phyloP scores from a whole-genome alignment of 495 filamentous ascomycete genomes.

The Penicillium atrosanguineum region DNA sequence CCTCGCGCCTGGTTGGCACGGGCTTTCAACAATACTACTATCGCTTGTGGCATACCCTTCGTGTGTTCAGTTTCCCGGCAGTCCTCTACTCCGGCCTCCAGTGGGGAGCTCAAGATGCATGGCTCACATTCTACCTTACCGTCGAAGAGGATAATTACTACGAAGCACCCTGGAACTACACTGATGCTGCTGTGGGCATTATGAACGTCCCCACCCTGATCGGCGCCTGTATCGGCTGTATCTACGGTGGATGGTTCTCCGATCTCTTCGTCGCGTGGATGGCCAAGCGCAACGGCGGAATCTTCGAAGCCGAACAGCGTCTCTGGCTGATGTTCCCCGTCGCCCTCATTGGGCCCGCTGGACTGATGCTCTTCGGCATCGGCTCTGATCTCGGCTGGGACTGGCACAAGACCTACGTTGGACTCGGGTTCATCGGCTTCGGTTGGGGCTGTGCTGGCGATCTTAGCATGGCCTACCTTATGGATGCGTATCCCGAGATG shows the following conservation, averaged over 20 bases:
- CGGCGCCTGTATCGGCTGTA: conserved; percentile 31
- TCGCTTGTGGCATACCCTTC: conserved; percentile 25
- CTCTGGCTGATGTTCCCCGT: conserved; percentile 35
- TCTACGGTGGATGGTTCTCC: conserved; percentile 36
- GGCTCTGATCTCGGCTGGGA: not conserved
- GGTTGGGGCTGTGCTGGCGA: not conserved
- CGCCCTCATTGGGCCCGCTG: conserved; percentile 27
- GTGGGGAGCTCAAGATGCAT: conserved; percentile 39
- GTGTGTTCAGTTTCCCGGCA: conserved; percentile 34
- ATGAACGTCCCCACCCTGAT: conserved; percentile 37
- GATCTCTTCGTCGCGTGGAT: conserved; percentile 22
- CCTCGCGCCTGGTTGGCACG: conserved; percentile 22
- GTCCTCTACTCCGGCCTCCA: conserved; percentile 33
- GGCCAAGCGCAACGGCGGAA: conserved; percentile 26
- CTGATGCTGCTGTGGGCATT: conserved; percentile 28
- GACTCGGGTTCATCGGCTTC: not conserved
- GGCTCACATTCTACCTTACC: conserved; percentile 39
- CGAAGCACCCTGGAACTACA: conserved; percentile 31
- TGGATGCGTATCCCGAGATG: conserved; percentile 14
- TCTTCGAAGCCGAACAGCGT: conserved; percentile 33
- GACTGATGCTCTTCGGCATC: conserved; percentile 32
- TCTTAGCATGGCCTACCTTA: not conserved
- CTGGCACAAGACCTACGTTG: not conserved
- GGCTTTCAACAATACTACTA: conserved; percentile 27
- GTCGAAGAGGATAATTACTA: conserved; percentile 34